A percentile compares a stretch with the other conserved stretches of the same genome.
Conservation (phyloP, 768 basidiomycete species). For the Pleurotus citrinopileatus region DNA sequence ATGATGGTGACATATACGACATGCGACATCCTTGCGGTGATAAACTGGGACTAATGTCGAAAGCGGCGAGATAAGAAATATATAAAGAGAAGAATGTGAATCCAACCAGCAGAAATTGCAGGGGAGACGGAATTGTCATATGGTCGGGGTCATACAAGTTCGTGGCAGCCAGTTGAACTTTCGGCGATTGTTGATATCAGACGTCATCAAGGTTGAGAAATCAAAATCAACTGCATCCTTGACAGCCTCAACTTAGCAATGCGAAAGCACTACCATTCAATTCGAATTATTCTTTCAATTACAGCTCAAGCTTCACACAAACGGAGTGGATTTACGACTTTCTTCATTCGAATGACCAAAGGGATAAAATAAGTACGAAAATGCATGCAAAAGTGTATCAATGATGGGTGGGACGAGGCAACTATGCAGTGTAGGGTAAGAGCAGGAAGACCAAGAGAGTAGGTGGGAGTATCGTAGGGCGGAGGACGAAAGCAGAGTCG, state of each 20-base stretch:
- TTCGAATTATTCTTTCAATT: no score
- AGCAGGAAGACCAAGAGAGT: slow-evolving; percentile 13
- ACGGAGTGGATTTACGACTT: not conserved
- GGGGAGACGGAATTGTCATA: slow-evolving; percentile 8
- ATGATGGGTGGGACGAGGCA: slow-evolving; percentile 6
- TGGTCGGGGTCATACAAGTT: not conserved
- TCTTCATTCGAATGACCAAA: slow-evolving; percentile 2
- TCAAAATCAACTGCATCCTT: not conserved
- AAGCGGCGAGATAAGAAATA: slow-evolving; percentile 40
- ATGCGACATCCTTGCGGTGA: slow-evolving; percentile 94
- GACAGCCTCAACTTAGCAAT: no score
- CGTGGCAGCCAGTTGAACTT: no score
- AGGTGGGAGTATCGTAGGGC: slow-evolving; percentile 26
- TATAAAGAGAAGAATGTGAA: slow-evolving; percentile 30
- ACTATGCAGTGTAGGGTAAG: slow-evolving; percentile 14
- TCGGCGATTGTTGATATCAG: no score
- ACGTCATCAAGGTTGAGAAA: not conserved
- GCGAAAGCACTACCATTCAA: no score
- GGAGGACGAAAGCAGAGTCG: slow-evolving; percentile 19
- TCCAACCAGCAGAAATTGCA: slow-evolving; percentile 30
- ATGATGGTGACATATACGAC: slow-evolving; percentile 95
- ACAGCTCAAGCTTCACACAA: slow-evolving; percentile 1
- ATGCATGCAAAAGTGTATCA: slow-evolving; percentile 10
- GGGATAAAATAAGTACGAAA: slow-evolving; percentile 10
- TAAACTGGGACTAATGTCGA: slow-evolving; percentile 44